Evolutionary conservation across 1,284 basidiomycete species (phyloP), one percentile per base, ranked within the genome.

Genomic region (Acaromyces ingoldii): DNA sequence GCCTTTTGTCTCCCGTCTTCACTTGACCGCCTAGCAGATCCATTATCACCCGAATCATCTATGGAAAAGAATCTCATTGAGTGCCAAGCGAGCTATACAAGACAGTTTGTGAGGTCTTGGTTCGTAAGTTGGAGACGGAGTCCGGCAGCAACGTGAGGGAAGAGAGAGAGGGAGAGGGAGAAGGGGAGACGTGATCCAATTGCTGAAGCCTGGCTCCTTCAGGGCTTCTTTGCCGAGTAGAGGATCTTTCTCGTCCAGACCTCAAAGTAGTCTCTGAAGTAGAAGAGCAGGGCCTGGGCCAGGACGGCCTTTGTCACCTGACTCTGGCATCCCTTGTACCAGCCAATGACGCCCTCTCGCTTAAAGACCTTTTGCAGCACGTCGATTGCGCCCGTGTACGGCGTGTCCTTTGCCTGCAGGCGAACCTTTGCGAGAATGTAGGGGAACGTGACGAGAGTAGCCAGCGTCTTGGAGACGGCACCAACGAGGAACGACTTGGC

Each of bases 261-360:
- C 59, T 74, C 70, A 60, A 74, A 74, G 53, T 58, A 58, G 34
- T 58, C 56, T 19, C 46, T 36, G 46, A 56, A 55, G 43, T 51
- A 58, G 52, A 74, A 74, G 25, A 74, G 58, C 28, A 74, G 46
- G 65, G 79, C 89, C 76, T 91, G 88, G 4, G 87, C 86, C 15
- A 91, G 76, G 19, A 91, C 88, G 0, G 90, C 90, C 76, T 92
- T 92, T 53, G 83, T 83, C 57, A 91, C 89, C 74, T 92, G 89
- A 9, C 89, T 88, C 71, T 86, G 81, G 89, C 91, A 91, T 5
- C 93, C 93, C 29, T 91, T 88, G 77, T 99, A 98, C 90, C 90
- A 95, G n/a, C 95, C 93, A 78, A 1, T 31, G 34, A 72, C 51
- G 30, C 78, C 78, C 62, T 76, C 75, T 63, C 85, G 82, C 70